Evolutionary conservation across 2,329 filamentous ascomycete genomes (phyloP).

Genomic region (Falciphora oryzae): DNA sequence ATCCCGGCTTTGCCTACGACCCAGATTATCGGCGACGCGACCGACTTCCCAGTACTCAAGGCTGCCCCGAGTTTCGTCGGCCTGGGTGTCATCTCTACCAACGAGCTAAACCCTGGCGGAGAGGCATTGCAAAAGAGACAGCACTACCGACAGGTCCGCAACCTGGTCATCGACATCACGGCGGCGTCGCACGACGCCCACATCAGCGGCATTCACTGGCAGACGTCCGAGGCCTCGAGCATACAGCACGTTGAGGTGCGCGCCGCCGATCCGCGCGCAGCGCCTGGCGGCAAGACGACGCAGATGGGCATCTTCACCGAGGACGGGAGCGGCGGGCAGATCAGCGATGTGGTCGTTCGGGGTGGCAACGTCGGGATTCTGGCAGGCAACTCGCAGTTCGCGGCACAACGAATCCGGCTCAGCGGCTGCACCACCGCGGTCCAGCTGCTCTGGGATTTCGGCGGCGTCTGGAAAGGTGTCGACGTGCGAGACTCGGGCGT

Average conservation of each 20-base stretch:
- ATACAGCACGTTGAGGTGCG: conserved; percentile 57
- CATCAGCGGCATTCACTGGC: conserved; percentile 43
- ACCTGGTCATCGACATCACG: conserved; percentile 41
- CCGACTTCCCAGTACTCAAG: conserved; percentile 3
- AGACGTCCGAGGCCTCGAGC: conserved; percentile 16
- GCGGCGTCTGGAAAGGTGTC: conserved; percentile 13
- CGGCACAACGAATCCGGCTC: conserved; percentile 15
- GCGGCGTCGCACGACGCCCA: conserved; percentile 12
- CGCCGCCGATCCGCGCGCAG: conserved; percentile 39
- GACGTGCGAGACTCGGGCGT: conserved; percentile 2
- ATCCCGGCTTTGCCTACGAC: conserved; percentile 9
- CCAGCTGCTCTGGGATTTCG: conserved; percentile 13
- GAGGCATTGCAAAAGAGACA: conserved; percentile 23
- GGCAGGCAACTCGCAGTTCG: conserved; percentile 16
- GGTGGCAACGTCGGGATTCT: conserved; percentile 52
- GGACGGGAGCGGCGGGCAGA: conserved; percentile 11
- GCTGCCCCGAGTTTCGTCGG: conserved; percentile 37
- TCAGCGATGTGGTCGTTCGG: conserved; percentile 34
- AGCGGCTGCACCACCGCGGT: conserved; percentile 12
- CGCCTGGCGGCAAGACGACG: conserved; percentile 18
- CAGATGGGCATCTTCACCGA: conserved; percentile 11
- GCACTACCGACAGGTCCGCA: conserved; percentile 43
- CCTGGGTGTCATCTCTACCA: conserved; percentile 11
- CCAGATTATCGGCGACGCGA: conserved; percentile 12
- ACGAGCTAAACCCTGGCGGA: conserved; percentile 2